Evolutionary conservation across 208 protist genomes (phyloP), one percentile per base, ranked within the genome.

Genomic region (Giardia muris): DNA sequence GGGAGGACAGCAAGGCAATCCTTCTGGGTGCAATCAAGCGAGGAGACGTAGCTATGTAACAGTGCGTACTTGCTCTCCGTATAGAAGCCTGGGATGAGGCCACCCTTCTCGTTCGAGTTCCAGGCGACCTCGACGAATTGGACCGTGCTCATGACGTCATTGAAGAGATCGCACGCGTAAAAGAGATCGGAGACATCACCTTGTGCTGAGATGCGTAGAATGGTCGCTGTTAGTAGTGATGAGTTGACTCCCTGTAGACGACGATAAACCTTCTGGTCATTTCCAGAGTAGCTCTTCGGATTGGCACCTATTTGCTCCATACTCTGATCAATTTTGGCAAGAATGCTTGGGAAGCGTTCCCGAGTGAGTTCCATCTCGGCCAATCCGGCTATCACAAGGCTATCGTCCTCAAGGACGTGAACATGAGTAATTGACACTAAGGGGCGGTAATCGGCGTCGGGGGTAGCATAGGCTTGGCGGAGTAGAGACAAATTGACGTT

Each of bases 1-100:
- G 86, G 86, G 4, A 89, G 42, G 86, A 43, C 86, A 43, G 45
- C 4, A 4, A 89, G 4, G 86, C 86, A 89, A 89, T 89, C 86
- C 42, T 4, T 89, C 4, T 4, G 19, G 42, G 86, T 89, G 45
- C 19, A 4, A 43, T 89, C 86, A 4, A 89, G 3, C 42, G 4
- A 89, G 4, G 86, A 43, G 42, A 89, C 42, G 42, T 43, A 89
- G 86, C 19, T 45, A 43, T 89, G 86, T 10, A 89, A 46, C 4
- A 89, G 42, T 89, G 86, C 42, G 86, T 45, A 89, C 45, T 43
- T 43, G 42, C 42, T 89, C 45, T 89, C 4, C 19, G 86, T 89
- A 4, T 45, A 89, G 42, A 45, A 89, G 19, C 86, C 86, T 3
- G 86, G 86, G 42, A 89, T 89, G 86, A 76, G 57, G 57, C 57